phyloP scores from a whole-genome alignment of 192 early-diverging fungal species.

The Gryganskiella cystojenkinii region DNA sequence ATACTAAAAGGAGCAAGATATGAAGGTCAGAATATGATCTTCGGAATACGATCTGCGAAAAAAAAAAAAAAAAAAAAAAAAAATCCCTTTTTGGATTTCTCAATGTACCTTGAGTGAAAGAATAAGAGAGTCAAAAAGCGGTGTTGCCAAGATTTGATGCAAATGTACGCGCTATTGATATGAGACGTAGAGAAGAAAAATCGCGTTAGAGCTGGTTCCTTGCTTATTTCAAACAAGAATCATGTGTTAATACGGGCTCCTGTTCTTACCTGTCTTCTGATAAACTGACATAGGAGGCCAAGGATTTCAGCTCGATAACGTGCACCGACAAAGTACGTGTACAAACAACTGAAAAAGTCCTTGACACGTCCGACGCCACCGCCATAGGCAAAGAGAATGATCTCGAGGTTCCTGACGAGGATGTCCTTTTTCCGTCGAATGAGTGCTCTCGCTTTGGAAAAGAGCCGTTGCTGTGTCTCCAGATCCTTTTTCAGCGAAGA shows the following conservation, averaged over 20 bases:
- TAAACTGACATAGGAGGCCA: conserved; percentile 60
- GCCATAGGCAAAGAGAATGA: conserved; percentile 30
- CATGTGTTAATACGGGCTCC: no score
- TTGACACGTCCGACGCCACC: conserved; percentile 38
- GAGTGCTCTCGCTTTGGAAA: conserved; percentile 24
- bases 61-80: not conserved
- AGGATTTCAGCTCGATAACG: conserved; percentile 59
- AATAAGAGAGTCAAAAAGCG: conserved; percentile 59
- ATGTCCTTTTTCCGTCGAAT: conserved; percentile 42
- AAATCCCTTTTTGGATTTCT: not conserved
- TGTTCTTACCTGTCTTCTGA: conserved; percentile 58
- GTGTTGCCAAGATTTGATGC: conserved; percentile 64
- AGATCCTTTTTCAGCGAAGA: conserved; percentile 16
- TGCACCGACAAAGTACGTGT: conserved; percentile 60
- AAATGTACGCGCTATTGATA: conserved; percentile 56
- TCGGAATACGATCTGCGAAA: no score
- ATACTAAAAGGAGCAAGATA: conserved; percentile 32
- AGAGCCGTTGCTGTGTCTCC: conserved; percentile 27
- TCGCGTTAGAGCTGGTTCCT: not conserved
- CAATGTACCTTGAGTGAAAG: conserved; percentile 61
- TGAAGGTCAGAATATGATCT: not conserved
- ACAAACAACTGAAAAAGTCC: conserved; percentile 60
- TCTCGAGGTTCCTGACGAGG: conserved; percentile 36
- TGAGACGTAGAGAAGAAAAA: not conserved
- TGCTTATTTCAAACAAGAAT: not conserved